Evolutionary conservation across 352 stramenopile species (phyloP).

Genomic region (Globisporangium recalcitrans): DNA sequence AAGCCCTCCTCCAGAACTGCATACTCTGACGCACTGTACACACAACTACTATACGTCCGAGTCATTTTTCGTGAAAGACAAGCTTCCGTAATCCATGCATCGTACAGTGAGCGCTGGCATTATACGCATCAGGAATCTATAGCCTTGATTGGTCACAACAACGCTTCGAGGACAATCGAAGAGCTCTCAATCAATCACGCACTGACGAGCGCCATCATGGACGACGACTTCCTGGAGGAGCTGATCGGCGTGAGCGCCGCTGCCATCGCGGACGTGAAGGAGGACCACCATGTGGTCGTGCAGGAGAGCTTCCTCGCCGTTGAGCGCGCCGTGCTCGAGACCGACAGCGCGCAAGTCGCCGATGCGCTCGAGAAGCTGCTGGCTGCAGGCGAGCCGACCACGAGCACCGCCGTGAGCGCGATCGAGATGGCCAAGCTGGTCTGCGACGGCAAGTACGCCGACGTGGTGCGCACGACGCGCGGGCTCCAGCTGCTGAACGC

Average conservation of each 20-base stretch:
- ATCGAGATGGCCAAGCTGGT: constrained; percentile 50
- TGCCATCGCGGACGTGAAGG: constrained; percentile 29
- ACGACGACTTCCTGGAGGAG: constrained; percentile 57
- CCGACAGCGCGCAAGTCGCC: constrained; percentile 27
- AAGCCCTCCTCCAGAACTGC: background rate
- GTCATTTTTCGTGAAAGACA: constrained; percentile 15
- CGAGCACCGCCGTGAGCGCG: constrained; percentile 17
- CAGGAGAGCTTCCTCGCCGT: constrained; percentile 32
- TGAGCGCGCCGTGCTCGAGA: constrained; percentile 61
- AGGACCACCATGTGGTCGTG: constrained; percentile 34
- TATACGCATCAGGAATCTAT: background rate
- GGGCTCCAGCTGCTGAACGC: constrained; percentile 30
- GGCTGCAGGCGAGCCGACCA: background rate
- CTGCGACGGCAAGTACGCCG: constrained; percentile 55
- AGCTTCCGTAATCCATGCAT: constrained; percentile 38
- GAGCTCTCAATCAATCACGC: constrained; percentile 3
- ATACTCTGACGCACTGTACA: background rate
- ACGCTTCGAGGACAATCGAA: constrained; percentile 10
- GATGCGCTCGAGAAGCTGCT: constrained; percentile 14
- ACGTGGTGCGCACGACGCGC: constrained; percentile 39
- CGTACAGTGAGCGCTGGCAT: background rate
- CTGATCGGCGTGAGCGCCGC: constrained; percentile 49
- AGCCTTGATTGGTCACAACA: constrained; percentile 13
- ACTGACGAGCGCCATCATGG: constrained; percentile 27
- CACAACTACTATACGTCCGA: constrained; percentile 16